A percentile compares a stretch with the other conserved stretches of the same genome.
These are phyloP conservation scores for Ustanciosporium gigantosporum DNA, from an alignment of 1,284 basidiomycete genomes.

Conservation along the genomic window DNA sequence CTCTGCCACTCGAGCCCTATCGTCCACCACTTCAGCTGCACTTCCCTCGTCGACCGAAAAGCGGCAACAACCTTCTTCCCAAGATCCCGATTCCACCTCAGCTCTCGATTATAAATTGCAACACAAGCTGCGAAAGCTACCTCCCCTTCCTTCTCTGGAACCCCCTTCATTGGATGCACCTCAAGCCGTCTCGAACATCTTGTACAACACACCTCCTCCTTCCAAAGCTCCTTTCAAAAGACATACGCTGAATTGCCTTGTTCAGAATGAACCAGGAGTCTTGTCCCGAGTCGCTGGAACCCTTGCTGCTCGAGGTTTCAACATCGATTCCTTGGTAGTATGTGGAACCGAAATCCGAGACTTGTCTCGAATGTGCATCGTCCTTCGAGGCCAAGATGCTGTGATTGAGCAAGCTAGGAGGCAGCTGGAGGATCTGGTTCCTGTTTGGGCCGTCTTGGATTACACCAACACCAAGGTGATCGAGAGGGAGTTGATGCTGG, in stretches of 20 bases:
- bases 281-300: constrained; percentile 96
- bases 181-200: constrained; percentile 61
- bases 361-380: constrained; percentile 96
- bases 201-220: constrained; percentile 84
- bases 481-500: constrained; percentile 82
- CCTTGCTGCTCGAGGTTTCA: constrained; percentile 94
- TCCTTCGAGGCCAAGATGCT: constrained; percentile 92
- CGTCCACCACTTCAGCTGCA: background rate
- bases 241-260: constrained; percentile 97
- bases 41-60: constrained; percentile 26
- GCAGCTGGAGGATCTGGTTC: constrained; percentile 59
- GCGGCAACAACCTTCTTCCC: constrained; percentile 8
- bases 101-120: constrained; percentile 88
- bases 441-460: constrained; percentile 61
- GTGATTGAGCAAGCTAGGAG: constrained; percentile 84
- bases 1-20: background rate
- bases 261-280: constrained; percentile 99
- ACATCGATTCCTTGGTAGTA: constrained; percentile 96
- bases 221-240: constrained; percentile 91
- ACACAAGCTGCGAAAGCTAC: constrained; percentile 64
- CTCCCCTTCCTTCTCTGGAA: constrained; percentile 58
- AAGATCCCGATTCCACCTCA: constrained; percentile 67
- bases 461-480: constrained; percentile 67
- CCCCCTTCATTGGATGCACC: constrained; percentile 57
- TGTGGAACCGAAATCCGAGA: constrained; percentile 97